These are phyloP conservation scores for Ammopiptanthus mongolicus DNA, from an alignment of 306 rosid genomes.

Conservation along the genomic window DNA sequence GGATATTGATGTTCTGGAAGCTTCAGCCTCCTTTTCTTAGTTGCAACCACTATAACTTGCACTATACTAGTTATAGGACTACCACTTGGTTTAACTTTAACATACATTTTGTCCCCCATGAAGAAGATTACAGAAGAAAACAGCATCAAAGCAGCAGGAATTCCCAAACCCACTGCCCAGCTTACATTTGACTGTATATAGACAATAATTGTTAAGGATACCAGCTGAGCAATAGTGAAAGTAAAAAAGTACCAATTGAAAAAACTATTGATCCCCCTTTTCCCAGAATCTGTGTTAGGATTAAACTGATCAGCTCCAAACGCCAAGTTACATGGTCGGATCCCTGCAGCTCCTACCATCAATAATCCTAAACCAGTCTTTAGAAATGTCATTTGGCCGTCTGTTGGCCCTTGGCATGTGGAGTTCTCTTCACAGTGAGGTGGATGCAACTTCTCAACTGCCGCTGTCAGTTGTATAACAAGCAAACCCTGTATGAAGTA, in stretches of 20 bases:
- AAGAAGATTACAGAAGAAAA: conserved; percentile 60
- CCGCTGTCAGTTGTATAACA: conserved; percentile 74
- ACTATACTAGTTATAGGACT: conserved; percentile 77
- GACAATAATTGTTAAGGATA: conserved; percentile 56
- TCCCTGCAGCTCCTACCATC: conserved; percentile 65
- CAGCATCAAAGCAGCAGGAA: conserved; percentile 80
- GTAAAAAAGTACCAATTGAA: conserved; percentile 79
- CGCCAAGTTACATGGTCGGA: conserved; percentile 81
- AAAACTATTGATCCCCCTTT: conserved; percentile 66
- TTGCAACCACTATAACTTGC: conserved; percentile 64
- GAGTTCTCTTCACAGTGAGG: conserved; percentile 38
- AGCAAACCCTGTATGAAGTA: conserved; percentile 57
- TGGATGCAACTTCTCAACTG: conserved; percentile 66
- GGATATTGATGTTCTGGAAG: conserved; percentile 44
- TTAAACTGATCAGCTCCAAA: conserved; percentile 87
- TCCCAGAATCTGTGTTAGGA: conserved; percentile 72
- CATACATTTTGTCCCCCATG: conserved; percentile 62
- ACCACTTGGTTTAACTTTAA: conserved; percentile 77
- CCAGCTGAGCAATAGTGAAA: conserved; percentile 55
- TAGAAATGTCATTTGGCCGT: conserved; percentile 59
- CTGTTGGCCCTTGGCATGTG: conserved; percentile 59
- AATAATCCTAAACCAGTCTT: conserved; percentile 49
- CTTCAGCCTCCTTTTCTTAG: conserved; percentile 51
- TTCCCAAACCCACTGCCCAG: conserved; percentile 70
- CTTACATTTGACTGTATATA: conserved; percentile 72